These are phyloP conservation scores for Taphrina communis DNA, from an alignment of 1,139 yeast genomes.

Conservation along the genomic window DNA sequence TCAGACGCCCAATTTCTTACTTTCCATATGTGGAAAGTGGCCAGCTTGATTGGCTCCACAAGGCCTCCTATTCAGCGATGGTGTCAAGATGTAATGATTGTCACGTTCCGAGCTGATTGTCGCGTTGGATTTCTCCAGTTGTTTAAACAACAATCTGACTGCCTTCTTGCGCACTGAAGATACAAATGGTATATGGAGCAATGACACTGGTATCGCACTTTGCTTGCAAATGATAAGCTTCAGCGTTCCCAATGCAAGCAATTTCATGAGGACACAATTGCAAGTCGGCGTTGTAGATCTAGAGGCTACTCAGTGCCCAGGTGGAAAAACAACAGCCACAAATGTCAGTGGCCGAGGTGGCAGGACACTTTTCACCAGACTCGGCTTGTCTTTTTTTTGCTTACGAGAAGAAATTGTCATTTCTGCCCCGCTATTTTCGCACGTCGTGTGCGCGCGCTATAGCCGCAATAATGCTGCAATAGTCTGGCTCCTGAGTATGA, in stretches of 20 bases:
- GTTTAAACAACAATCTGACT: too few species aligned
- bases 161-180: too few species aligned
- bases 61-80: not conserved
- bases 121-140: not conserved
- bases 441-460: not conserved
- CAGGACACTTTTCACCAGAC: not conserved
- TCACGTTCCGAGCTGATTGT: not conserved
- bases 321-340: not conserved
- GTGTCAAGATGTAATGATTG: too few species aligned
- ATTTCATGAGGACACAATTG: too few species aligned
- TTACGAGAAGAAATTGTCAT: slow-evolving; percentile 16
- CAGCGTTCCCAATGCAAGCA: too few species aligned
- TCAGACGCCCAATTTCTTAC: slow-evolving; percentile 1
- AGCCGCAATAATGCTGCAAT: too few species aligned
- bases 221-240: too few species aligned
- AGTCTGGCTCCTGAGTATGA: too few species aligned
- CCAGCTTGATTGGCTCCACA: not conserved
- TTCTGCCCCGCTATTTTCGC: not conserved
- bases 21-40: not conserved
- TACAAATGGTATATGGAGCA: too few species aligned
- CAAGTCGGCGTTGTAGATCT: too few species aligned
- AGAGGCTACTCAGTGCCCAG: too few species aligned
- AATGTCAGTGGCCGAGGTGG: slow-evolving; percentile 2
- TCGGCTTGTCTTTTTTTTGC: slow-evolving; percentile 4
- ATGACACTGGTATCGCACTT: too few species aligned